Evolutionary conservation across 2,329 filamentous ascomycete species (phyloP).

Genomic region (Proliferodiscus dingleyae): DNA sequence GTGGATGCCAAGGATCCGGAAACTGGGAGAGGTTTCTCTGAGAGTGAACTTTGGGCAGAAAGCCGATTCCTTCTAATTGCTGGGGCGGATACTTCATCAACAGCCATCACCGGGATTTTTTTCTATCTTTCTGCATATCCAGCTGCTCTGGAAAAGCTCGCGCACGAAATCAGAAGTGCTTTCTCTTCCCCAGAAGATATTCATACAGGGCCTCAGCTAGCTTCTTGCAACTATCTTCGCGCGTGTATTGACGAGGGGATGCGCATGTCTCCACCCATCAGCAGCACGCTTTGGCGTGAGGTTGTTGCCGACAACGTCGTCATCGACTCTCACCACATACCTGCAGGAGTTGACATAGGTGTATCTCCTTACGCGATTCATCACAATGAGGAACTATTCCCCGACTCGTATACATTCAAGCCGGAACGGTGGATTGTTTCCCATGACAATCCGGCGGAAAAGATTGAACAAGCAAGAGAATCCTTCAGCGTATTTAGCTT

Average conservation of each 20-base stretch:
- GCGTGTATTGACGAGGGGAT: constrained; percentile 33
- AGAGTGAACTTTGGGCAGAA: not conserved
- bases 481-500: not conserved
- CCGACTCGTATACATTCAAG: not conserved
- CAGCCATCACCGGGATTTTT: no score
- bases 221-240: constrained; percentile 32
- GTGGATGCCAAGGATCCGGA: not conserved
- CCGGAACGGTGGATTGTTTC: not conserved
- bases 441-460: not conserved
- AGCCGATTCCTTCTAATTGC: constrained; percentile 1
- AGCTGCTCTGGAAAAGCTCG: no score
- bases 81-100: not conserved
- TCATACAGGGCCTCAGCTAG: constrained; percentile 1
- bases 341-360: not conserved
- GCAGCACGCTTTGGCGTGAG: constrained; percentile 5
- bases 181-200: no score
- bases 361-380: not conserved
- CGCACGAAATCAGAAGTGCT: no score
- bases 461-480: not conserved
- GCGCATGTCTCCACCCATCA: constrained; percentile 15
- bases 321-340: not conserved
- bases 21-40: not conserved
- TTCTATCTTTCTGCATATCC: no score
- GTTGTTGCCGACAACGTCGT: constrained; percentile 1
- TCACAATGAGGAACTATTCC: not conserved